These are phyloP conservation scores for Termitomyces sp. DNA, from an alignment of 768 basidiomycete species.

Conservation along the genomic window DNA sequence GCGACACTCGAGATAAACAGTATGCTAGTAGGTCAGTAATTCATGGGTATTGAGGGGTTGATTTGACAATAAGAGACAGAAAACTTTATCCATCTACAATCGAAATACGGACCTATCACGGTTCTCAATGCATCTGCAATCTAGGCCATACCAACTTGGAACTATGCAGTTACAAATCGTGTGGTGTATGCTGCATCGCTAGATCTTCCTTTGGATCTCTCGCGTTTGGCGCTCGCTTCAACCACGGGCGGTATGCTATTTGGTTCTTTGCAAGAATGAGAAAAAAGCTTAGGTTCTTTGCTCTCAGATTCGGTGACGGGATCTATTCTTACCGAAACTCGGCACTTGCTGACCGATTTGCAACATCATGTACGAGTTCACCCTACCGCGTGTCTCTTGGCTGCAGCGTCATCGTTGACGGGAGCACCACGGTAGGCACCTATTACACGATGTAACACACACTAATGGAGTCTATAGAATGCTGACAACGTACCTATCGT, in stretches of 20 bases:
- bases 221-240: constrained; percentile 48
- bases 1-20: constrained; percentile 38
- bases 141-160: constrained; percentile 47
- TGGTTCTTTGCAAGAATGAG: background rate
- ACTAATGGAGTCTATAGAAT: constrained; percentile 27
- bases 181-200: constrained; percentile 58
- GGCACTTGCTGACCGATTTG: constrained; percentile 48
- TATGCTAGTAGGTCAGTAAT: constrained; percentile 42
- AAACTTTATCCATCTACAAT: constrained; percentile 32
- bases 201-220: constrained; percentile 53
- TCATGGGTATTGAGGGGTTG: background rate
- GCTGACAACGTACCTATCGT: constrained; percentile 47
- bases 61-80: constrained; percentile 13
- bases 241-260: constrained; percentile 47
- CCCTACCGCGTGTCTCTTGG: constrained; percentile 65
- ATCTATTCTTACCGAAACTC: constrained; percentile 62
- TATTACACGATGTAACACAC: background rate
- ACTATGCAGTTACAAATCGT: constrained; percentile 56
- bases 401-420: constrained; percentile 46
- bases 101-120: constrained; percentile 57
- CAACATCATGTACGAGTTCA: constrained; percentile 64
- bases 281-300: constrained; percentile 7
- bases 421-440: constrained; percentile 12
- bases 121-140: constrained; percentile 65
- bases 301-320: constrained; percentile 51